These are phyloP conservation scores for Sporothrix euskadiensis DNA, from an alignment of 2,329 filamentous ascomycete species.

Conservation along the genomic window DNA sequence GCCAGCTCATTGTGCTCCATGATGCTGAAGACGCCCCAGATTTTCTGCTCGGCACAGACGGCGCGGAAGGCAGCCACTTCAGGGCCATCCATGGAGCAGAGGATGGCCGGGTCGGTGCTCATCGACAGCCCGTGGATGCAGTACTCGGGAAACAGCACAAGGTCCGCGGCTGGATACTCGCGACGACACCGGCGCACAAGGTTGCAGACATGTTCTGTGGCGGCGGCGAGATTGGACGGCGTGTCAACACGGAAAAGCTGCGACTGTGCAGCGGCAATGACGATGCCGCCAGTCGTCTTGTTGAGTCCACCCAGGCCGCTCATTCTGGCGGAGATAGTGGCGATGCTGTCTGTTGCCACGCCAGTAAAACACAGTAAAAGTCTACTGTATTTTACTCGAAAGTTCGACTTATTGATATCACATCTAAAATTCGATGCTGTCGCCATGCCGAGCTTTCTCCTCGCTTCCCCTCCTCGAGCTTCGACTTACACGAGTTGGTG, in stretches of 20 bases:
- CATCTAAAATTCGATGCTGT: neutral
- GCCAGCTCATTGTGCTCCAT: conserved; percentile 16
- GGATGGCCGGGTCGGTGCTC: conserved; percentile 15
- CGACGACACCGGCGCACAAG: conserved; percentile 24
- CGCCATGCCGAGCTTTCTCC: conserved; percentile 8
- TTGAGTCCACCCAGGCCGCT: conserved; percentile 27
- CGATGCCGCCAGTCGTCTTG: conserved; percentile 26
- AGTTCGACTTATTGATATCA: neutral
- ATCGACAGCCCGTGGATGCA: conserved; percentile 26
- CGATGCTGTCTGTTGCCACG: neutral
- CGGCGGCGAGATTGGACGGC: neutral
- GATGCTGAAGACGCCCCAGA: conserved; percentile 29
- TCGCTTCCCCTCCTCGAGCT: neutral
- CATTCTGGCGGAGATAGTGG: neutral
- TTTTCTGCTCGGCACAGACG: conserved; percentile 20
- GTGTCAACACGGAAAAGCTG: conserved; percentile 27
- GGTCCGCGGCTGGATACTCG: conserved; percentile 24
- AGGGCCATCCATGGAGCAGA: conserved; percentile 25
- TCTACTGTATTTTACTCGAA: neutral
- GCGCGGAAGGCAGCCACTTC: conserved; percentile 24
- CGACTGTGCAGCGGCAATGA: conserved; percentile 25
- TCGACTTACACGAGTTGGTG: conserved; percentile 5
- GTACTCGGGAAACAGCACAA: conserved; percentile 27
- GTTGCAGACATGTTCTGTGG: conserved; percentile 19
- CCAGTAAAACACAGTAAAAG: too few relatives aligned